Base-by-base conservation (phyloP, 2,329 filamentous ascomycete species). In the Fusarium lyarnte region DNA sequence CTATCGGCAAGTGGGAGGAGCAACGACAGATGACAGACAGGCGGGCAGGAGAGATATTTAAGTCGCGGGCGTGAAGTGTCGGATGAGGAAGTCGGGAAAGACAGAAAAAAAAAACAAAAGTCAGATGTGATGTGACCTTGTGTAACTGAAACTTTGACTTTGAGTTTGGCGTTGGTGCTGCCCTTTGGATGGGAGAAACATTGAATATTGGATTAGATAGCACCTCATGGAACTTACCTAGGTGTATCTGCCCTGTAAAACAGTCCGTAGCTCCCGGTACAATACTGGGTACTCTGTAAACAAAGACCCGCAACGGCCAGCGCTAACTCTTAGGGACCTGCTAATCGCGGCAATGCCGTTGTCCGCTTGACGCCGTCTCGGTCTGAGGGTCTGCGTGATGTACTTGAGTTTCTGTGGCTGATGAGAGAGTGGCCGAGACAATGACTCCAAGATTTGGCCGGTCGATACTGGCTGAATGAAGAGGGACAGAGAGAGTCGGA, bases 281-380 rank as follows among this genome's bases (percentile, higher is more conserved):
- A 70, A 72, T 60, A 69, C 59, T 63, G 57, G 62, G 51, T 58
- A 69, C 57, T 69, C 66, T 39, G 66, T 69, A 74, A 58, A 57
- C 66, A 58, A 74, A 68, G 75, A 75, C 75, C 75, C 75, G 74
- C 74, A 70, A 61, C 62, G 53, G 49, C 68, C 62, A 73, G 73
- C 74, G 66, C 76, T 76, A 77, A 62, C 39, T 66, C 29, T 63
- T 61, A 72, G 68, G 55, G 54, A 70, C 61, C 57, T 69, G 52
- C 73, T 77, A 77, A 73, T 77, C 66, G 73, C 75, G 76, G 75
- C 65, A 74, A 69, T 74, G 73, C 74, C 75, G 75, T 76, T 73
- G 74, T 76, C 64, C 64, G 75, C 66, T 41, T 67, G 70, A 65
- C 70, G 72, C 75, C 68, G 75, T 72, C 60, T 73, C 52, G 66